A percentile compares a stretch with the other conserved stretches of the same genome.
Evolutionary conservation across 345 rosid genomes (phyloP).

Genomic region (Raphanus raphanistrum): DNA sequence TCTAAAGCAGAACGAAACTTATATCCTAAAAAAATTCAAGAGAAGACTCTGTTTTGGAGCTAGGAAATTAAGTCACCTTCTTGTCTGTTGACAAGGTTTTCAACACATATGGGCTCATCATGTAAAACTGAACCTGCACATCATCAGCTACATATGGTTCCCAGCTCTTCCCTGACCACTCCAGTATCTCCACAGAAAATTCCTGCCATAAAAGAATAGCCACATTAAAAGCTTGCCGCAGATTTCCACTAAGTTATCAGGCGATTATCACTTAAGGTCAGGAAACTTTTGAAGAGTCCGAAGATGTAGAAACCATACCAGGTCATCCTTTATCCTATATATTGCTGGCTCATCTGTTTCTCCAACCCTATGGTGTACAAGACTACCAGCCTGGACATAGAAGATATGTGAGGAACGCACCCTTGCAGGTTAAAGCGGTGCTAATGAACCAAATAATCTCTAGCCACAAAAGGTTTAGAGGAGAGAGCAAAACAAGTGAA

Average conservation of each 20-base stretch:
- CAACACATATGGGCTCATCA: conserved; percentile 77
- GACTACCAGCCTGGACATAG: conserved; percentile 51
- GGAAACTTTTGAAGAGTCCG: neutral
- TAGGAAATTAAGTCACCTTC: conserved; percentile 42
- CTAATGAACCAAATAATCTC: conserved; percentile 4
- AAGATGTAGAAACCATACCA: conserved; percentile 43
- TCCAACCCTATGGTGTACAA: conserved; percentile 57
- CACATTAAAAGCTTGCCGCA: conserved; percentile 10
- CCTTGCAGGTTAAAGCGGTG: neutral
- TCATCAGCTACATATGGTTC: conserved; percentile 67
- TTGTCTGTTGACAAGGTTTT: conserved; percentile 59
- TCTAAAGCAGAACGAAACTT: neutral
- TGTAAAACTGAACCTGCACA: conserved; percentile 71
- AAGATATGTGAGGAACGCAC: conserved; percentile 16
- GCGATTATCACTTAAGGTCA: neutral
- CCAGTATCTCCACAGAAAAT: conserved; percentile 59
- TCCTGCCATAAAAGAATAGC: conserved; percentile 46
- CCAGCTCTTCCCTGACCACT: conserved; percentile 75
- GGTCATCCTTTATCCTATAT: conserved; percentile 67
- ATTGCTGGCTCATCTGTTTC: conserved; percentile 61
- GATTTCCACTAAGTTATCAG: conserved; percentile 12
- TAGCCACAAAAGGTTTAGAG: neutral
- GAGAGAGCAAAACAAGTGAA: conserved; percentile 5
- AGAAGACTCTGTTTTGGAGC: conserved; percentile 1
- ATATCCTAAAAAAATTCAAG: neutral